These are phyloP conservation scores for Globisporangium middletonii DNA, from an alignment of 352 stramenopile species.

Conservation along the genomic window DNA sequence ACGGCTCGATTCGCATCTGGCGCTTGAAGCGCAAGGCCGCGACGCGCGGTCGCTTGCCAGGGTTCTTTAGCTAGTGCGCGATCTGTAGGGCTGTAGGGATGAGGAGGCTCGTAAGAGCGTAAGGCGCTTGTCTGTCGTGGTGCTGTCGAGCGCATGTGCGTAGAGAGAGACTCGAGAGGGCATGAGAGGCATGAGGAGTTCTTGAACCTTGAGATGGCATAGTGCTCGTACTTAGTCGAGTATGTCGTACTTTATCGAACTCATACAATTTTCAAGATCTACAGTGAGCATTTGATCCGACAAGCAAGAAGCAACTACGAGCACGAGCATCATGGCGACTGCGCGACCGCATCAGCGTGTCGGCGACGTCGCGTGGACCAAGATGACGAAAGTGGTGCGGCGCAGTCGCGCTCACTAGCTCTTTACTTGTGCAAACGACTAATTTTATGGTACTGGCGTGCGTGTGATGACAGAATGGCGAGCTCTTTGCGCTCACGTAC, in stretches of 20 bases:
- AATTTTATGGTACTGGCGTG: neutral
- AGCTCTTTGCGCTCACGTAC: constrained; percentile 98
- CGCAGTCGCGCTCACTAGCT: neutral
- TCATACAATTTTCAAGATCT: no score
- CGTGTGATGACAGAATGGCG: constrained; percentile 77
- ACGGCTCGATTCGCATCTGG: constrained; percentile 77
- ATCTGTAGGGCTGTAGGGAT: neutral
- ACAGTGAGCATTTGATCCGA: no score
- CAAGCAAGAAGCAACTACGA: neutral
- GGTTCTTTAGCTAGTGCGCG: constrained; percentile 38
- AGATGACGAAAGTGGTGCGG: constrained; percentile 91
- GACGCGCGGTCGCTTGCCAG: constrained; percentile 38
- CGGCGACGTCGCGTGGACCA: constrained; percentile 87
- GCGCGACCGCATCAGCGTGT: constrained; percentile 53
- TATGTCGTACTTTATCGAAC: no score
- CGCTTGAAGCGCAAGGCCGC: constrained; percentile 55
- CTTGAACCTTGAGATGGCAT: no score
- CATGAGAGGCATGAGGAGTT: no score
- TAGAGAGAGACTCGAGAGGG: no score
- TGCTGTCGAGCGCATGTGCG: no score
- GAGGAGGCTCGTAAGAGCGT: no score
- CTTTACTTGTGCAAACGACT: neutral
- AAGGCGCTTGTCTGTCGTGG: no score
- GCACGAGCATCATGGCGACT: constrained; percentile 37
- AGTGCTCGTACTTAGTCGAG: no score